A percentile compares a stretch with the other conserved stretches of the same genome.
Conservation (phyloP, 2,329 filamentous ascomycete genomes). For the Penicillium occitanis region DNA sequence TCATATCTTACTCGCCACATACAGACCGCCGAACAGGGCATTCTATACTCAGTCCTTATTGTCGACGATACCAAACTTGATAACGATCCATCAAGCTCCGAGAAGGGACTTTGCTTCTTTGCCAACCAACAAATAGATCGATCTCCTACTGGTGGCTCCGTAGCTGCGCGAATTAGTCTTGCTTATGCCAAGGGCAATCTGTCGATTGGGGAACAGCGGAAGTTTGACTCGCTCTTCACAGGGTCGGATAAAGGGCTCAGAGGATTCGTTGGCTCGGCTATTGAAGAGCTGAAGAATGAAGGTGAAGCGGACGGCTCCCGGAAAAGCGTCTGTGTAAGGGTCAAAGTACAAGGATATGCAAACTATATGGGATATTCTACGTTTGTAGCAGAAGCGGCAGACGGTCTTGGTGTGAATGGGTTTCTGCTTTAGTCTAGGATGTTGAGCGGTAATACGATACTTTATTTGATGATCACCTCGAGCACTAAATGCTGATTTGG, state of each 20-base stretch:
- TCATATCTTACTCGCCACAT: constrained; percentile 30
- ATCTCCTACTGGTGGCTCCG: constrained; percentile 41
- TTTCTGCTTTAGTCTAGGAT: neutral
- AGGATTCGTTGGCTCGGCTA: constrained; percentile 2
- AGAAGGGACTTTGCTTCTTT: constrained; percentile 49
- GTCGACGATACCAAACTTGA: constrained; percentile 28
- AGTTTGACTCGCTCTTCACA: neutral
- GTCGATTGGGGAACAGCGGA: neutral
- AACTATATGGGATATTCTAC: constrained; percentile 7
- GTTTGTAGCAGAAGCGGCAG: neutral
- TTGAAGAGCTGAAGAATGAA: neutral
- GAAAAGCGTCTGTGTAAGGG: neutral
- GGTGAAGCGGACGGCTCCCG: neutral
- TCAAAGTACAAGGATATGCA: constrained; percentile 8
- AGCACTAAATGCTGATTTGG: neutral
- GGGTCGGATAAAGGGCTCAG: neutral
- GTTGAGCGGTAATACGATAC: neutral
- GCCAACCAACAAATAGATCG: constrained; percentile 51
- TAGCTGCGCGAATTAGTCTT: constrained; percentile 39
- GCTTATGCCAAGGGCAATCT: constrained; percentile 34
- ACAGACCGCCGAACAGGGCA: constrained; percentile 1
- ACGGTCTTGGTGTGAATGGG: constrained; percentile 3
- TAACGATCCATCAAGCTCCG: constrained; percentile 25
- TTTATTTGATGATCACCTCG: neutral
- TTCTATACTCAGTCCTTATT: constrained; percentile 43